phyloP scores from a whole-genome alignment of 306 rosid species.

The Acacia crassicarpa region DNA sequence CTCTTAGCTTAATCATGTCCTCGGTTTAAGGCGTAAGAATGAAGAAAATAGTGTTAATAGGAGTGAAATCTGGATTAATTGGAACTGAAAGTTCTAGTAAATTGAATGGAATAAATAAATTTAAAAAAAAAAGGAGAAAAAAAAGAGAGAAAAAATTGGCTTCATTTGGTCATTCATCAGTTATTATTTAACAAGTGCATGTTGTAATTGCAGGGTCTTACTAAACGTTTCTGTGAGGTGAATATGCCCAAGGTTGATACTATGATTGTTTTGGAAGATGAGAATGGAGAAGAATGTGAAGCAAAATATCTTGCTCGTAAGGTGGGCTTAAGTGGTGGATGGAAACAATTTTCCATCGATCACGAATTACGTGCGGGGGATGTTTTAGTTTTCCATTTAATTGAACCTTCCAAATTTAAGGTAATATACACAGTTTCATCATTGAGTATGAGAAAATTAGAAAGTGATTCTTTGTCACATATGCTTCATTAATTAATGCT shows the following conservation, averaged over 20 bases:
- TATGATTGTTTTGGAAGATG: conserved; percentile 52
- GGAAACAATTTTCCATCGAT: conserved; percentile 49
- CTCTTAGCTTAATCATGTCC: no score
- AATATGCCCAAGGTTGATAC: conserved; percentile 50
- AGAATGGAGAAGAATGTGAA: conserved; percentile 28
- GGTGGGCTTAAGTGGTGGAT: conserved; percentile 53
- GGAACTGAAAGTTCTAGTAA: no score
- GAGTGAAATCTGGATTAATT: no score
- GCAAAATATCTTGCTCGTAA: conserved; percentile 43
- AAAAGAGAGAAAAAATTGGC: no score
- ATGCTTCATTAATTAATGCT: not conserved
- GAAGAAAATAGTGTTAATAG: no score
- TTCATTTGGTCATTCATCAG: no score
- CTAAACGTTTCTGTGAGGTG: conserved; percentile 37
- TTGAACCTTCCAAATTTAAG: conserved; percentile 46
- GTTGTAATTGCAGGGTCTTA: conserved; percentile 49
- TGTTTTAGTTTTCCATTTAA: conserved; percentile 43
- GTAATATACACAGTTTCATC: conserved; percentile 29
- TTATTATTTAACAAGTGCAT: no score
- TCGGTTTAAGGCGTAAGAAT: no score
- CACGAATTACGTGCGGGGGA: conserved; percentile 45
- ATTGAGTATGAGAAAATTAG: not conserved
- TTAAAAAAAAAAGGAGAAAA: no score
- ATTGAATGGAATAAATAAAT: no score
- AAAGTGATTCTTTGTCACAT: not conserved